Evolutionary conservation across 176 grass and related monocot genomes (phyloP).

Genomic region (Oryza australiensis): DNA sequence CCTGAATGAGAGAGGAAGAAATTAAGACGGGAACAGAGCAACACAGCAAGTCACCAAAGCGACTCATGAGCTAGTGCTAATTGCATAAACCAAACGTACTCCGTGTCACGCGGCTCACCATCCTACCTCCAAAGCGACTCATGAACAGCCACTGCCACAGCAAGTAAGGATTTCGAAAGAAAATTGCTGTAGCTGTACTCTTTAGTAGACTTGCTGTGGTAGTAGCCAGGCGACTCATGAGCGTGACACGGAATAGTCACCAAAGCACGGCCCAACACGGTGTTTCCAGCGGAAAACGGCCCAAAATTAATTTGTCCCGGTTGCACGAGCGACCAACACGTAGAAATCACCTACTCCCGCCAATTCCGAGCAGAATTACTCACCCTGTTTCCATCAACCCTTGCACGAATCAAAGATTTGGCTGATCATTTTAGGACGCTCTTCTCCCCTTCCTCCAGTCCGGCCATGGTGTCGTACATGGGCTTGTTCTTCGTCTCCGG

Average conservation of each 20-base stretch:
- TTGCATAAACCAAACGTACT: no score
- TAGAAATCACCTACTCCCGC: background rate
- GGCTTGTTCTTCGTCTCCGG: constrained; percentile 87
- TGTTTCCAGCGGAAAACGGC: background rate
- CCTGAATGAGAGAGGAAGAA: background rate
- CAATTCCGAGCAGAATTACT: background rate
- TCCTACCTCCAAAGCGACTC: no score
- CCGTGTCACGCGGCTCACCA: no score
- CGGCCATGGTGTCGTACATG: constrained; percentile 76
- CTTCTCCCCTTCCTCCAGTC: constrained; percentile 68
- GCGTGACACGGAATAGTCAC: no score
- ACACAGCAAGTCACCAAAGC: no score
- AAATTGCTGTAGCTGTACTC: background rate
- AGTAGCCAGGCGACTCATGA: no score
- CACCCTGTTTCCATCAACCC: no score
- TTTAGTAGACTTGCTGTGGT: background rate
- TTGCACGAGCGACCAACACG: background rate
- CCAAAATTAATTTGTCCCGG: background rate
- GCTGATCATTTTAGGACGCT: constrained; percentile 15
- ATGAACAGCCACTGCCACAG: no score
- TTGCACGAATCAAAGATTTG: no score
- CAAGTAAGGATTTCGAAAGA: background rate
- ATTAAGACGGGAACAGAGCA: background rate
- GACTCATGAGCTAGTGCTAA: no score
- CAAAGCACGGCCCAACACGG: background rate